Evolutionary conservation across 1,139 yeast genomes (phyloP).

Genomic region (Wickerhamomyces sp.): DNA sequence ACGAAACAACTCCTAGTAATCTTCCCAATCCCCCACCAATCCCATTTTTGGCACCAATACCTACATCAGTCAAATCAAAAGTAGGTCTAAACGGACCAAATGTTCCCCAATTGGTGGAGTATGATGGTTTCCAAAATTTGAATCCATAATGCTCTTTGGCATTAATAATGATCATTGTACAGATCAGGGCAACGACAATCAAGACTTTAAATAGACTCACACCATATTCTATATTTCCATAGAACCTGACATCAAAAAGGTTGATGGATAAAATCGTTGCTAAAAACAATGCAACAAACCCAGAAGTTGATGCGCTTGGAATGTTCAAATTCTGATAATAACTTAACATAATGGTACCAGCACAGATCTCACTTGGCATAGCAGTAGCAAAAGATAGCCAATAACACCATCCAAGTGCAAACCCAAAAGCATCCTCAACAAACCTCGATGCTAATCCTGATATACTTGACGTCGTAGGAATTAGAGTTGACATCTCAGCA

Average conservation of each 20-base stretch:
- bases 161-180: constrained; percentile 62
- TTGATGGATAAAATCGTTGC: constrained; percentile 43
- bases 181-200: constrained; percentile 48
- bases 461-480: constrained; percentile 78
- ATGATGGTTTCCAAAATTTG: constrained; percentile 54
- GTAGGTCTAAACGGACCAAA: constrained; percentile 74
- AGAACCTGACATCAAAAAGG: constrained; percentile 61
- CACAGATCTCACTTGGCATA: constrained; percentile 75
- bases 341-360: constrained; percentile 69
- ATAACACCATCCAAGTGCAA: constrained; percentile 74
- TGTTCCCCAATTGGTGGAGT: constrained; percentile 45
- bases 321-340: constrained; percentile 53
- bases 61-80: constrained; percentile 52
- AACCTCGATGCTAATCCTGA: constrained; percentile 72
- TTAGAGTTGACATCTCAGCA: constrained; percentile 82
- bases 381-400: constrained; percentile 73
- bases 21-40: constrained; percentile 63
- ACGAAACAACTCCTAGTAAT: constrained; percentile 58
- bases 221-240: constrained; percentile 71
- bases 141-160: constrained; percentile 56
- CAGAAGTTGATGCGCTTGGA: constrained; percentile 51
- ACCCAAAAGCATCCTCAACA: constrained; percentile 83
- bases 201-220: constrained; percentile 58
- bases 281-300: constrained; percentile 63
- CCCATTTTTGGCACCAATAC: constrained; percentile 40